Evolutionary conservation across 2,329 filamentous ascomycete species (phyloP).

Genomic region (Exophiala xenobiotica): DNA sequence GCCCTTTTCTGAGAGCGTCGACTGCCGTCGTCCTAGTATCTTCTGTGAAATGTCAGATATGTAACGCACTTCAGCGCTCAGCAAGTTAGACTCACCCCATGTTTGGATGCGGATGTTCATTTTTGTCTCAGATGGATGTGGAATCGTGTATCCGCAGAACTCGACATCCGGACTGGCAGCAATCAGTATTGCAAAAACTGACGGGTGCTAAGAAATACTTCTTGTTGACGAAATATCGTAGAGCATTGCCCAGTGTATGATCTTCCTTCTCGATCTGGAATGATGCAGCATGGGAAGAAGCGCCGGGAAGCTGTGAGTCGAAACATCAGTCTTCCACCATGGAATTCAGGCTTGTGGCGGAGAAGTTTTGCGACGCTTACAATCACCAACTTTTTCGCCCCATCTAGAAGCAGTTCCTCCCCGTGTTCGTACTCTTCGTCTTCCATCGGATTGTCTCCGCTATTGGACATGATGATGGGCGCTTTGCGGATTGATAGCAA

Average conservation of each 20-base stretch:
- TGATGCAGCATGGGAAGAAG: constrained; percentile 80
- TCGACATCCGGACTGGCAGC: constrained; percentile 79
- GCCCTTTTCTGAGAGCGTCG: constrained; percentile 84
- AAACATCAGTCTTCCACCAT: too few relatives aligned
- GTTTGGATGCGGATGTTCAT: constrained; percentile 99
- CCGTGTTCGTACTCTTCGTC: constrained; percentile 15
- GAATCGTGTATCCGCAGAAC: constrained; percentile 97
- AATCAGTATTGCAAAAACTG: constrained; percentile 1
- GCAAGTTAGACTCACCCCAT: constrained; percentile 65
- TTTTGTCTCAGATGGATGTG: constrained; percentile 90
- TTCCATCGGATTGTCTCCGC: constrained; percentile 3
- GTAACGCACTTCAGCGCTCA: too few relatives aligned
- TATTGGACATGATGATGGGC: constrained; percentile 11
- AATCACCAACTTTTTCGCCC: constrained; percentile 26
- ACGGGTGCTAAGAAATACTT: constrained; percentile 60
- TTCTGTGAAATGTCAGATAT: constrained; percentile 21
- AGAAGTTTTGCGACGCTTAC: constrained; percentile 14
- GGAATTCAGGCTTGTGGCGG: neutral
- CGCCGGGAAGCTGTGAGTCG: constrained; percentile 69
- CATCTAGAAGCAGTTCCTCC: constrained; percentile 25
- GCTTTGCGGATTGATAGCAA: neutral
- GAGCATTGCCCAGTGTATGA: constrained; percentile 90
- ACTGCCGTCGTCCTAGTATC: constrained; percentile 63
- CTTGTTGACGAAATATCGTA: constrained; percentile 97
- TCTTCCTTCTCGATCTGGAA: constrained; percentile 94